These are phyloP conservation scores for Rhypophila decipiens DNA, from an alignment of 495 filamentous ascomycete genomes.

Conservation along the genomic window DNA sequence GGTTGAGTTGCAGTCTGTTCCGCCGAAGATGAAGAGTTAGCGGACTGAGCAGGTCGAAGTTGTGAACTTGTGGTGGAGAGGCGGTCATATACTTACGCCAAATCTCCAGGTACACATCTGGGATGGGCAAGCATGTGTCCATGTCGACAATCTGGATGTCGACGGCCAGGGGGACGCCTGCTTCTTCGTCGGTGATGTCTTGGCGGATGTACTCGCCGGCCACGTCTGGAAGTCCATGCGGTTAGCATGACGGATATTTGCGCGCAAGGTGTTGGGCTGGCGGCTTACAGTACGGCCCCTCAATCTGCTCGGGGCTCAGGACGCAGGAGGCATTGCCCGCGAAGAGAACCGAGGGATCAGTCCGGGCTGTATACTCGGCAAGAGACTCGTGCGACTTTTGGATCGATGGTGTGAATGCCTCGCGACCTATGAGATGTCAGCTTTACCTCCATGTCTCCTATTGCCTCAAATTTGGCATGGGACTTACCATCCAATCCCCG, in stretches of 20 bases:
- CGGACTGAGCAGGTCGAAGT: background rate
- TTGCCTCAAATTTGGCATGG: too few relatives aligned
- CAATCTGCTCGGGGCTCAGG: constrained; percentile 47
- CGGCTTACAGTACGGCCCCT: constrained; percentile 34
- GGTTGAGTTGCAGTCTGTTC: constrained; percentile 30
- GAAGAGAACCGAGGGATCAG: constrained; percentile 29
- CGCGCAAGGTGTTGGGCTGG: too few relatives aligned
- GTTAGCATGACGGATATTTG: too few relatives aligned
- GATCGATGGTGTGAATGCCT: constrained; percentile 24
- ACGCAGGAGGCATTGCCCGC: constrained; percentile 45
- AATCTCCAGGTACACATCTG: constrained; percentile 52
- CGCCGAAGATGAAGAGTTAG: too few relatives aligned
- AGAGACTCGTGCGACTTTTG: constrained; percentile 7
- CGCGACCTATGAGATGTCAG: too few relatives aligned
- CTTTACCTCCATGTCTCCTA: too few relatives aligned
- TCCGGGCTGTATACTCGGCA: constrained; percentile 6
- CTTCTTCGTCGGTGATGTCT: constrained; percentile 49
- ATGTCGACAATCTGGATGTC: constrained; percentile 57
- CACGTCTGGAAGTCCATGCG: constrained; percentile 35
- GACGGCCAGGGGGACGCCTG: constrained; percentile 50
- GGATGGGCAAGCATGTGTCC: constrained; percentile 51
- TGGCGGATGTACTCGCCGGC: constrained; percentile 45
- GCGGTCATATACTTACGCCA: constrained; percentile 35
- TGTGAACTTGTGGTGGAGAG: too few relatives aligned
- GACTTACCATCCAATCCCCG: background rate